These are phyloP conservation scores for Madurella mycetomatis DNA, from an alignment of 2,329 filamentous ascomycete species.

Conservation along the genomic window DNA sequence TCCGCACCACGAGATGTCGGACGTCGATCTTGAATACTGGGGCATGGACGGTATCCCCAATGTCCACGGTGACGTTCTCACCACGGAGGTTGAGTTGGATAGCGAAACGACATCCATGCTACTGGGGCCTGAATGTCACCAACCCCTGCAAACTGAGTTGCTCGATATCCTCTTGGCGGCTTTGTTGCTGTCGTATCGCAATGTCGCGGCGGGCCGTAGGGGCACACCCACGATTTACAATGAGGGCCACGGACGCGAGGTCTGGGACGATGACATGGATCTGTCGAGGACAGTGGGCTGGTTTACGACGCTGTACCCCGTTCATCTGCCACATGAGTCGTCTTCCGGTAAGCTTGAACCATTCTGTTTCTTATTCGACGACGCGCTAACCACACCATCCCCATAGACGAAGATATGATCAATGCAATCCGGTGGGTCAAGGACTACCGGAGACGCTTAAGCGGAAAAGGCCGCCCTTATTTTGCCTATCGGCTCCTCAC, in stretches of 20 bases:
- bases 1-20: conserved; percentile 16
- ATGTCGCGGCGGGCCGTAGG: conserved; percentile 30
- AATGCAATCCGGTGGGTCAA: conserved; percentile 30
- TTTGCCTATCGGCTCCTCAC: conserved; percentile 36
- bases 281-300: conserved; percentile 40
- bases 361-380: background rate
- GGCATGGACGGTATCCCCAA: conserved; percentile 25
- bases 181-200: conserved; percentile 32
- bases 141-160: conserved; percentile 31
- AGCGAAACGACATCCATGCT: conserved; percentile 26
- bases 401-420: conserved; percentile 17
- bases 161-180: conserved; percentile 37
- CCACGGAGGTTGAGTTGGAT: conserved; percentile 13
- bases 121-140: conserved; percentile 35
- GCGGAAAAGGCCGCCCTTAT: conserved; percentile 36
- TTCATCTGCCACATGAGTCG: conserved; percentile 24
- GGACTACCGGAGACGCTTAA: conserved; percentile 33
- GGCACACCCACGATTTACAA: conserved; percentile 33
- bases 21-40: conserved; percentile 24
- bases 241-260: conserved; percentile 42
- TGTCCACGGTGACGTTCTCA: conserved; percentile 17
- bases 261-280: conserved; percentile 31
- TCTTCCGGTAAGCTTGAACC: conserved; percentile 6
- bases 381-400: background rate
- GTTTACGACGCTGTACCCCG: conserved; percentile 41